Conservation (phyloP, 176 grass and related monocot genomes). For the Eragrostis curvula region DNA sequence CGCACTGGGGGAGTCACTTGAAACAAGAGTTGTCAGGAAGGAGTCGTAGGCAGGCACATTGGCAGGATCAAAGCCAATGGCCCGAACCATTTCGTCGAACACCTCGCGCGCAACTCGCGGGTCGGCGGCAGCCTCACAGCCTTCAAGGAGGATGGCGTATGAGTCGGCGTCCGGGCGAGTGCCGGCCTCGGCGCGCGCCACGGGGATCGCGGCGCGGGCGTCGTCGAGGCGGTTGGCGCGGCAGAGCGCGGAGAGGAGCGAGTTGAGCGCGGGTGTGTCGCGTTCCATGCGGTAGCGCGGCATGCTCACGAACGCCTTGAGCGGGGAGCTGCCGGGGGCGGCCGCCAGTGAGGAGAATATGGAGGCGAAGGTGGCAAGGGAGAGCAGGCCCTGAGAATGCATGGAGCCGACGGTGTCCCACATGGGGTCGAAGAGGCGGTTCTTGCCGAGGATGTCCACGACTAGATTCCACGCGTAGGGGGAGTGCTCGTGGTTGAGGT, state of each 20-base stretch:
- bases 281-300: conserved; percentile 51
- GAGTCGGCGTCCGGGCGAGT: conserved; percentile 67
- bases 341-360: conserved; percentile 72
- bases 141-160: conserved; percentile 85
- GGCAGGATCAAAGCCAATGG: conserved; percentile 55
- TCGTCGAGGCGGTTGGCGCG: conserved; percentile 65
- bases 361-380: conserved; percentile 78
- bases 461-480: conserved; percentile 93
- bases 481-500: conserved; percentile 64
- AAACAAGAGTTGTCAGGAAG: conserved; percentile 74
- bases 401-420: conserved; percentile 78
- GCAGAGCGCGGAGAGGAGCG: conserved; percentile 78
- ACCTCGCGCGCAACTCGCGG: conserved; percentile 61
- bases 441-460: conserved; percentile 91
- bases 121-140: conserved; percentile 66
- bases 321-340: conserved; percentile 35
- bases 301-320: conserved; percentile 68
- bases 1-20: conserved; percentile 41
- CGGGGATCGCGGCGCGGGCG: conserved; percentile 56
- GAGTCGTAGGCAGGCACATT: conserved; percentile 78
- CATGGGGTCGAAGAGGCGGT: conserved; percentile 65
- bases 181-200: conserved; percentile 36
- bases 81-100: conserved; percentile 76
- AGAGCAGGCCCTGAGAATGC: conserved; percentile 64
- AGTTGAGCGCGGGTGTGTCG: conserved; percentile 70